Evolutionary conservation across 1,284 basidiomycete species (phyloP).

Genomic region (Tilletia indica): DNA sequence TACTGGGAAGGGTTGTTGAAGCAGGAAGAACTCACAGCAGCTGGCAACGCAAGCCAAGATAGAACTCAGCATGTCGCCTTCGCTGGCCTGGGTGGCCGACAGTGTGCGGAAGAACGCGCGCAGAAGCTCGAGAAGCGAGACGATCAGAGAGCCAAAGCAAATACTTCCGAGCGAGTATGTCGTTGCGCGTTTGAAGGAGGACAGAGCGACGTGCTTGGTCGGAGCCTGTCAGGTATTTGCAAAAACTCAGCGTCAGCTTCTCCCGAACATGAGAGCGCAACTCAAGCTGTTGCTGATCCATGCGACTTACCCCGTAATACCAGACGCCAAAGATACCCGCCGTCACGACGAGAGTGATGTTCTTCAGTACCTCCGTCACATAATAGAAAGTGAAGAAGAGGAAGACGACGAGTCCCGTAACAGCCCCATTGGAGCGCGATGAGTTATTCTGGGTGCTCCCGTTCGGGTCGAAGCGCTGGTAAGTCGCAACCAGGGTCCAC

Average conservation of each 20-base stretch:
- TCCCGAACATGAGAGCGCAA: no score
- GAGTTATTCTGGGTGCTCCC: conserved; percentile 30
- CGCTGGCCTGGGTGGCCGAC: conserved; percentile 68
- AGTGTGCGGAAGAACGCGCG: conserved; percentile 68
- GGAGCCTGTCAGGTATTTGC: conserved; percentile 57
- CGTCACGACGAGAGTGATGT: conserved; percentile 45
- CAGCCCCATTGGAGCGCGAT: conserved; percentile 31
- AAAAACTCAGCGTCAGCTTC: no score
- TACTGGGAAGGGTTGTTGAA: no score
- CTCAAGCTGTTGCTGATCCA: background rate
- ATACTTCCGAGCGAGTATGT: conserved; percentile 83
- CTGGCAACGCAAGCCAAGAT: conserved; percentile 76
- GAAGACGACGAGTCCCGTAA: conserved; percentile 50
- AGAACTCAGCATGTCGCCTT: conserved; percentile 73
- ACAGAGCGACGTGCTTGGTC: conserved; percentile 62
- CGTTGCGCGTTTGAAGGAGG: conserved; percentile 73
- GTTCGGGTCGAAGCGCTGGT: conserved; percentile 42
- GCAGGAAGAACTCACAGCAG: conserved; percentile 62
- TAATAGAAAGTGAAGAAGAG: conserved; percentile 33
- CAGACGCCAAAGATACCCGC: conserved; percentile 47
- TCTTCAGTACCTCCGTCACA: conserved; percentile 34
- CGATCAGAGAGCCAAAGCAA: conserved; percentile 83
- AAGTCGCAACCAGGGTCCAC: conserved; percentile 46
- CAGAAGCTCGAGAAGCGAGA: conserved; percentile 77
- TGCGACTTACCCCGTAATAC: conserved; percentile 39